These are phyloP conservation scores for Talaromyces marneffei DNA, from an alignment of 2,329 filamentous ascomycete genomes.

Conservation along the genomic window DNA sequence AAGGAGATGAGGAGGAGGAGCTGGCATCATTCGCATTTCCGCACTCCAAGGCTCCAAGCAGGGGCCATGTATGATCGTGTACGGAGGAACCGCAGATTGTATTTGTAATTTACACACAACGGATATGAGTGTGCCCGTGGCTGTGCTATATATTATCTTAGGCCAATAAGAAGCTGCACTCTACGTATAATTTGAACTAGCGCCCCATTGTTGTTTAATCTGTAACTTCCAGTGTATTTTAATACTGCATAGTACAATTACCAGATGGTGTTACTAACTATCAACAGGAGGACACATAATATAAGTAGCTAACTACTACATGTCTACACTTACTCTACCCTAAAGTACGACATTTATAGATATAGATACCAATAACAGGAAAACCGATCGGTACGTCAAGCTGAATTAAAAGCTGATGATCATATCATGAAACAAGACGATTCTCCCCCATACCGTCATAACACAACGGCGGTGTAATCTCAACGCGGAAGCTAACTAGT, in stretches of 20 bases:
- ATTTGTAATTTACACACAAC: background rate
- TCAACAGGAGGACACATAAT: no score
- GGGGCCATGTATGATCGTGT: background rate
- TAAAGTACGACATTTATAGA: no score
- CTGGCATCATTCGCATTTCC: background rate
- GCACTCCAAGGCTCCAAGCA: background rate
- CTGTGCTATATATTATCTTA: background rate
- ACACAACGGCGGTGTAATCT: background rate
- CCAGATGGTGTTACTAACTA: background rate
- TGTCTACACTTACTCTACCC: background rate
- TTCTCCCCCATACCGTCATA: background rate
- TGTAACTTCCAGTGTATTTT: background rate
- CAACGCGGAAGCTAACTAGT: background rate
- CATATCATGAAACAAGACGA: background rate
- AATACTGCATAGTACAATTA: no score
- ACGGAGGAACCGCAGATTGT: background rate
- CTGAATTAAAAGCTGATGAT: no score
- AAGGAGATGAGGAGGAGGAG: background rate
- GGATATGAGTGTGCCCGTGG: background rate
- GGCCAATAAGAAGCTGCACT: background rate
- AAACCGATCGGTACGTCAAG: no score
- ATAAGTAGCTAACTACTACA: no score
- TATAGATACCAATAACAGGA: no score
- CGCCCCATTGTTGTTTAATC: background rate
- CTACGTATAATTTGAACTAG: background rate